Conservation (phyloP, 768 basidiomycete species). For the Tremella fuciformis region DNA sequence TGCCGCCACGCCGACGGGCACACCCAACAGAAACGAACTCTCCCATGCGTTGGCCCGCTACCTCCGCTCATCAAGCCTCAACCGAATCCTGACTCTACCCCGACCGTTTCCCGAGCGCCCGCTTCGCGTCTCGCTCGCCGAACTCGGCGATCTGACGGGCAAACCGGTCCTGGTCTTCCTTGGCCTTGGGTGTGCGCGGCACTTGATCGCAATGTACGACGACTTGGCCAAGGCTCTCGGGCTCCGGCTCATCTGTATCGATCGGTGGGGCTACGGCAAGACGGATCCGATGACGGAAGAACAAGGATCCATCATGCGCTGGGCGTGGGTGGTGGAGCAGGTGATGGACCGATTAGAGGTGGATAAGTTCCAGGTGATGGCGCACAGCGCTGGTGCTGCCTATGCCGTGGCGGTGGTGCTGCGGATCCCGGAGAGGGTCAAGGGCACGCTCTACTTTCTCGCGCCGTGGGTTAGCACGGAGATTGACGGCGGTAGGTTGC, state of each 20-base stretch:
- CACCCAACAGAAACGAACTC: slow-evolving; percentile 31
- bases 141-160: slow-evolving; percentile 80
- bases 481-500: slow-evolving; percentile 69
- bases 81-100: slow-evolving; percentile 73
- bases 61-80: slow-evolving; percentile 78
- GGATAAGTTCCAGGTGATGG: slow-evolving; percentile 79
- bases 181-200: slow-evolving; percentile 88
- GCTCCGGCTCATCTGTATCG: slow-evolving; percentile 86
- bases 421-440: slow-evolving; percentile 68
- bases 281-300: slow-evolving; percentile 63
- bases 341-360: slow-evolving; percentile 78
- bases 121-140: slow-evolving; percentile 82
- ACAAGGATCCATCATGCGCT: slow-evolving; percentile 78
- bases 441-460: slow-evolving; percentile 79
- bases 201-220: slow-evolving; percentile 91
- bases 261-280: slow-evolving; percentile 89
- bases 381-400: slow-evolving; percentile 92
- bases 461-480: slow-evolving; percentile 95
- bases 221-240: slow-evolving; percentile 88
- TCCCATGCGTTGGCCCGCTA: slow-evolving; percentile 76
- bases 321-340: slow-evolving; percentile 86
- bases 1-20: slow-evolving; percentile 2
- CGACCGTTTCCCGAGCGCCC: slow-evolving; percentile 74
- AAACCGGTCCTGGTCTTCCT: slow-evolving; percentile 87
- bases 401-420: slow-evolving; percentile 87